phyloP scores from a whole-genome alignment of 139 green algal species.

The Medakamo hakoo region DNA sequence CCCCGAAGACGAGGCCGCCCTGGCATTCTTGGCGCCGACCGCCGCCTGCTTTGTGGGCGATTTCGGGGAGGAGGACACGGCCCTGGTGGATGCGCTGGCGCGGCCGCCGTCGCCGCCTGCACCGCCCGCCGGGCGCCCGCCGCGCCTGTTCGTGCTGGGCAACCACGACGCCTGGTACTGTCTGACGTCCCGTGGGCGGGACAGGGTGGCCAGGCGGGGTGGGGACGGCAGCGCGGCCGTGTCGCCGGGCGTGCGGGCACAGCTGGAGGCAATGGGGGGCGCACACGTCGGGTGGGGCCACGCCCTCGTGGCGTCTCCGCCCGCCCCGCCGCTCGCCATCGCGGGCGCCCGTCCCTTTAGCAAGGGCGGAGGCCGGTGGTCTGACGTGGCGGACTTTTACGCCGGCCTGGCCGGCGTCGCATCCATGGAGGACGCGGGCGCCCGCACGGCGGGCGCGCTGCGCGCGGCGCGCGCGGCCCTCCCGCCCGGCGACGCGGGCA shows the following conservation, averaged over 20 bases:
- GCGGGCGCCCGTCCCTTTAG: conserved; percentile 37
- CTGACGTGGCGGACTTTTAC: conserved; percentile 17
- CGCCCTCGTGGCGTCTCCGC: conserved; percentile 2
- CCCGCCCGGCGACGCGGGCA: neutral
- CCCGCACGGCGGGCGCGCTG: conserved; percentile 8
- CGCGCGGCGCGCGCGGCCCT: conserved; percentile 4
- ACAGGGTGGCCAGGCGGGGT: neutral
- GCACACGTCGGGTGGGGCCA: conserved; percentile 26
- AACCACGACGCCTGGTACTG: conserved; percentile 36
- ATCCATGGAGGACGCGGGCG: conserved; percentile 15
- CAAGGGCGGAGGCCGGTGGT: conserved; percentile 1
- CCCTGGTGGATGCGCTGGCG: conserved; percentile 19
- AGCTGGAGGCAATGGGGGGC: conserved; percentile 27
- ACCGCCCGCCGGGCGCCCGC: conserved; percentile 14
- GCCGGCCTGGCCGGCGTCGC: conserved; percentile 12
- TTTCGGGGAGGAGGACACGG: conserved; percentile 30
- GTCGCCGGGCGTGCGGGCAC: conserved; percentile 9
- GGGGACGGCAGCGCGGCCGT: neutral
- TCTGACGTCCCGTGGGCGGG: neutral
- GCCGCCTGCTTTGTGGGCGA: conserved; percentile 33
- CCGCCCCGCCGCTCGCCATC: conserved; percentile 15
- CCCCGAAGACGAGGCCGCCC: conserved; percentile 14
- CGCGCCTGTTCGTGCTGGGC: conserved; percentile 35
- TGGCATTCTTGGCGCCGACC: conserved; percentile 19
- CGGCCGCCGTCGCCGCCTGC: conserved; percentile 1